Evolutionary conservation across 164 flowering plant genomes (phyloP), one percentile per base, ranked within the genome.

Genomic region (Macadamia tetraphylla): DNA sequence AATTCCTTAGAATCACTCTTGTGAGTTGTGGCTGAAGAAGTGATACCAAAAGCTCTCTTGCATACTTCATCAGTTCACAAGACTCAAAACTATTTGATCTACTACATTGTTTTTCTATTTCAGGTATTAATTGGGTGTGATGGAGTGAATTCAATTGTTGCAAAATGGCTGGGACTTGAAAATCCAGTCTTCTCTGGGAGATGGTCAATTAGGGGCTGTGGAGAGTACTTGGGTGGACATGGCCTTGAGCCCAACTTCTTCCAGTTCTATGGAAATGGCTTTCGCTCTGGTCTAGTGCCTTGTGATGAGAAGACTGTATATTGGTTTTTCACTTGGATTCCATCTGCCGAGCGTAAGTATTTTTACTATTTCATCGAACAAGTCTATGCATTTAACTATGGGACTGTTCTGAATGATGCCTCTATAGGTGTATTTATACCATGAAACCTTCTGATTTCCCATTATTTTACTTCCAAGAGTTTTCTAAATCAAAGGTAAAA

Each of bases 121-220:
- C 61, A 85, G 88, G 82, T 77, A 42, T 63, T 85, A 71, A 79
- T 85, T 32, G 85, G 87, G 44, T 79, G 86, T 69, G 89, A 86
- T 66, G 89, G 89, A 68, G 84, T 82, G 64, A 82, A 82, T 68
- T 86, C 85, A 2, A 72, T 77, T 55, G 84, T 84, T 58, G 75
- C 82, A 35, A 81, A 71, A 43, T 80, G 78, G 80, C 69, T 86
- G 46, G 84, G 85, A 15, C 70, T 88, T 31, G 62, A 71, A 52
- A 74, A 70, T 60, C 82, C 85, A 8, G 64, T 67, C 57, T 72
- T 35, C 13, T n/a, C 75, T 0, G 83, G 86, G 42, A 76, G 87
- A 66, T 74, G 76, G 5, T 76, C 83, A 1, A 60, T 82, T 13
- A 73, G 92, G 60, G 92, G 84, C 12, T 23, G 51, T 48, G 76